Evolutionary conservation across 2,329 filamentous ascomycete genomes (phyloP).

Genomic region (Aspergillus alliaceus): DNA sequence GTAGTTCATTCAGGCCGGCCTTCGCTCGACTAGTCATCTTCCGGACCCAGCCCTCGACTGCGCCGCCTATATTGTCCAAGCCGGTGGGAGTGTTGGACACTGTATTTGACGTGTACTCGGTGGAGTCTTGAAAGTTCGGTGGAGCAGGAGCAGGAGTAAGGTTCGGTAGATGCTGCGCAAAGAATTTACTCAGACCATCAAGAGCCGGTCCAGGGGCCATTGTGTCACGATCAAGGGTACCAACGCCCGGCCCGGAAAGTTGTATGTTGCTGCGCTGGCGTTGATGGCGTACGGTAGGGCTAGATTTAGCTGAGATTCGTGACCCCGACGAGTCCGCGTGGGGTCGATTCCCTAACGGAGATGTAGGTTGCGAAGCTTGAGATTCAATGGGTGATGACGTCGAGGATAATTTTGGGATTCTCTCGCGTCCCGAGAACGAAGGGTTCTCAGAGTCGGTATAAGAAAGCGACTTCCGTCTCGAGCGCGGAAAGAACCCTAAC

Average conservation of each 20-base stretch:
- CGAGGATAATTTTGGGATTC: conserved; percentile 30
- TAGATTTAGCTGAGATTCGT: conserved; percentile 28
- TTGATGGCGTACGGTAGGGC: conserved; percentile 39
- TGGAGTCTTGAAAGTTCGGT: conserved; percentile 47
- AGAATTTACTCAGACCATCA: conserved; percentile 81
- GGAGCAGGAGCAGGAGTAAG: conserved; percentile 66
- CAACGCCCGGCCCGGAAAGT: conserved; percentile 83
- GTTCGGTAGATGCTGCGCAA: conserved; percentile 78
- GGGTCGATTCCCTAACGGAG: conserved; percentile 28
- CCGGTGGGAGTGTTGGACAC: conserved; percentile 41
- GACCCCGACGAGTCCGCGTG: conserved; percentile 28
- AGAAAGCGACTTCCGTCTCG: conserved; percentile 75
- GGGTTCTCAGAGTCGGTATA: conserved; percentile 59
- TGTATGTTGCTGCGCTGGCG: conserved; percentile 51
- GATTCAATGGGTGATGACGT: conserved; percentile 28
- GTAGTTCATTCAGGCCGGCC: conserved; percentile 39
- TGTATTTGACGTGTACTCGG: conserved; percentile 35
- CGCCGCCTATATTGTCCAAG: conserved; percentile 81
- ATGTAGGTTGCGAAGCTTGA: conserved; percentile 22
- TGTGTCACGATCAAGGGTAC: conserved; percentile 66
- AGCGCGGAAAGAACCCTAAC: conserved; percentile 88
- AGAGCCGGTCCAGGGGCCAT: conserved; percentile 68
- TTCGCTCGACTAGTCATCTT: conserved; percentile 64
- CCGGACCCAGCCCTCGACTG: conserved; percentile 86
- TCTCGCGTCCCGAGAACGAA: conserved; percentile 30